These are phyloP conservation scores for Apophysomyces variabilis DNA, from an alignment of 371 early-diverging fungal species.

Conservation along the genomic window DNA sequence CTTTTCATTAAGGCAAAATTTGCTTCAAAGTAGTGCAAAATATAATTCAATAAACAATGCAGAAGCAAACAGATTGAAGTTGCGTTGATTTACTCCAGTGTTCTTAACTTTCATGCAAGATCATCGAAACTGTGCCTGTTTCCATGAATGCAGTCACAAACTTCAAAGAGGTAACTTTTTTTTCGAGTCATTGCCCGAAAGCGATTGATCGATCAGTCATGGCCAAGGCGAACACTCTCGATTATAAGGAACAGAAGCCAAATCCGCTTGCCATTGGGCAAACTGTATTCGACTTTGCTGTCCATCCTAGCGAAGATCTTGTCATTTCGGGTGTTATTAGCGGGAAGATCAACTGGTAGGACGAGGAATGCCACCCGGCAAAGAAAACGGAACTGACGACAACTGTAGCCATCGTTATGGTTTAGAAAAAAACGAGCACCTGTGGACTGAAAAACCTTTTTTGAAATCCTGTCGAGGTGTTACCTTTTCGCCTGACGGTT, in stretches of 20 bases:
- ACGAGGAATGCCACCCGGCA: not conserved
- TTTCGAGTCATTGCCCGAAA: too few species aligned
- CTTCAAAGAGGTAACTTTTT: too few species aligned
- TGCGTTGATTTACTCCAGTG: too few species aligned
- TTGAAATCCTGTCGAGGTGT: constrained; percentile 86
- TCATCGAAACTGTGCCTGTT: too few species aligned
- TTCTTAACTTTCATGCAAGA: too few species aligned
- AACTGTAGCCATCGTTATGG: constrained; percentile 49
- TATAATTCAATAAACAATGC: too few species aligned
- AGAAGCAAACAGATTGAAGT: too few species aligned
- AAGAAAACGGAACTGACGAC: not conserved
- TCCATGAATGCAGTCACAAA: too few species aligned
- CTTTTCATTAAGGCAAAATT: too few species aligned
- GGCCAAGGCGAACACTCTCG: not conserved
- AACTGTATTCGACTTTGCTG: constrained; percentile 72
- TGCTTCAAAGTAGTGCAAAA: too few species aligned
- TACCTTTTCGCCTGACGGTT: constrained; percentile 76
- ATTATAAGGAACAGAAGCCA: constrained; percentile 1
- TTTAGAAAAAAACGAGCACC: constrained; percentile 52
- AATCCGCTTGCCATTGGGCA: constrained; percentile 37
- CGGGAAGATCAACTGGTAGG: constrained; percentile 78
- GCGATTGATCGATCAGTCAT: not conserved
- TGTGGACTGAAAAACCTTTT: constrained; percentile 68
- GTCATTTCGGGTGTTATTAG: constrained; percentile 78
- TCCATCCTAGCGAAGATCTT: constrained; percentile 74